A percentile compares a stretch with the other conserved stretches of the same genome.
These are phyloP conservation scores for Sordariomycetes sp. DNA, from an alignment of 2,329 filamentous ascomycete genomes.

Conservation along the genomic window DNA sequence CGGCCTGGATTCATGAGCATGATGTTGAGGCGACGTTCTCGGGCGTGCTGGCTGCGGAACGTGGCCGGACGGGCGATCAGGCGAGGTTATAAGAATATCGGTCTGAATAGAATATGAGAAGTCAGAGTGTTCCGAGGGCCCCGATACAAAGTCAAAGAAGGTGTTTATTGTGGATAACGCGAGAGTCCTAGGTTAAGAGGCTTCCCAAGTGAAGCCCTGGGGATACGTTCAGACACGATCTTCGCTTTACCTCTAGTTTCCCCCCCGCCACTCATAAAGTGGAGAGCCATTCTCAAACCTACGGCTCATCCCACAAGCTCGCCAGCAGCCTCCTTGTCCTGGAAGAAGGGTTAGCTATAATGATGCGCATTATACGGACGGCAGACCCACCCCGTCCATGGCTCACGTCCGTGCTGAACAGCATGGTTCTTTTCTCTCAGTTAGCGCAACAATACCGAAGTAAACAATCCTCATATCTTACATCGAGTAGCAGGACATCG, in stretches of 20 bases:
- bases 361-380: background rate
- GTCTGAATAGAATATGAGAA: background rate
- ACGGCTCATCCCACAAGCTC: background rate
- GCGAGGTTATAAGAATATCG: background rate
- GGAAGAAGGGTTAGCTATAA: background rate
- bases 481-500: background rate
- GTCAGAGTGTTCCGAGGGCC: background rate
- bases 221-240: background rate
- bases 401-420: background rate
- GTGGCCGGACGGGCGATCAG: background rate
- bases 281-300: background rate
- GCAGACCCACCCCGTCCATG: background rate
- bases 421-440: background rate
- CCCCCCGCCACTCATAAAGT: too few species aligned
- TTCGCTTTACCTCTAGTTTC: too few species aligned
- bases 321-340: background rate
- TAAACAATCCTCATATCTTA: background rate
- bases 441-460: background rate
- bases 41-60: background rate
- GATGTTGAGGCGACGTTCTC: conserved; percentile 27
- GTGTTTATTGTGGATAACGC: too few species aligned
- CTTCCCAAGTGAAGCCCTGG: background rate
- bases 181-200: too few species aligned
- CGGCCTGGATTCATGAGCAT: conserved; percentile 34
- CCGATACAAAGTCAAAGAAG: background rate